A percentile compares a stretch with the other conserved stretches of the same genome.
Evolutionary conservation across 176 grass and related monocot species (phyloP).

Genomic region (Panicum miliaceum): DNA sequence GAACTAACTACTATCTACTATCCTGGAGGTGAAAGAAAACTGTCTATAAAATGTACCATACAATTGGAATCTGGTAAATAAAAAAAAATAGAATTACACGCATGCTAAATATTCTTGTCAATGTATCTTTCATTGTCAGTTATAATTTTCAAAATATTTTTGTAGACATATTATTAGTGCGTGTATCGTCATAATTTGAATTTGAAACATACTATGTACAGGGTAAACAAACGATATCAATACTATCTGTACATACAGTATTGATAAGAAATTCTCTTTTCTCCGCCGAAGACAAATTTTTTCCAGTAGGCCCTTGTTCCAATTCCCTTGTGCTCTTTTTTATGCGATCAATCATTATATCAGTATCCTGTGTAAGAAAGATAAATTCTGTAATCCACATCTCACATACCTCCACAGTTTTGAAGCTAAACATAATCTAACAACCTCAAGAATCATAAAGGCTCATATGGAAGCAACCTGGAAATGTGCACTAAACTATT

Average conservation of each 20-base stretch:
- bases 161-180: background rate
- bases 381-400: background rate
- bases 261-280: constrained; percentile 82
- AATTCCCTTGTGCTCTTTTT: constrained; percentile 45
- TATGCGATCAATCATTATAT: constrained; percentile 41
- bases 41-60: background rate
- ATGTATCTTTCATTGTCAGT: background rate
- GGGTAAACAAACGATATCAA: background rate
- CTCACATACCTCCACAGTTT: background rate
- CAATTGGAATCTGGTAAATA: background rate
- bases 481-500: background rate
- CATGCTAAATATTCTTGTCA: background rate
- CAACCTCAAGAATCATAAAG: constrained; percentile 2
- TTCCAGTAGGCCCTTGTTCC: constrained; percentile 51
- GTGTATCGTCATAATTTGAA: background rate
- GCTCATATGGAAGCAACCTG: background rate
- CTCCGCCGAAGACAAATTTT: constrained; percentile 62
- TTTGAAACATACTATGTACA: background rate
- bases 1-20: background rate
- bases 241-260: constrained; percentile 57
- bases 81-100: constrained; percentile 4
- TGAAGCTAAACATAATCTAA: constrained; percentile 1
- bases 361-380: constrained; percentile 37
- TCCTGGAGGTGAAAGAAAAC: background rate
- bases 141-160: background rate